These are phyloP conservation scores for Apophysomyces elegans DNA, from an alignment of 371 early-diverging fungal genomes.

Conservation along the genomic window DNA sequence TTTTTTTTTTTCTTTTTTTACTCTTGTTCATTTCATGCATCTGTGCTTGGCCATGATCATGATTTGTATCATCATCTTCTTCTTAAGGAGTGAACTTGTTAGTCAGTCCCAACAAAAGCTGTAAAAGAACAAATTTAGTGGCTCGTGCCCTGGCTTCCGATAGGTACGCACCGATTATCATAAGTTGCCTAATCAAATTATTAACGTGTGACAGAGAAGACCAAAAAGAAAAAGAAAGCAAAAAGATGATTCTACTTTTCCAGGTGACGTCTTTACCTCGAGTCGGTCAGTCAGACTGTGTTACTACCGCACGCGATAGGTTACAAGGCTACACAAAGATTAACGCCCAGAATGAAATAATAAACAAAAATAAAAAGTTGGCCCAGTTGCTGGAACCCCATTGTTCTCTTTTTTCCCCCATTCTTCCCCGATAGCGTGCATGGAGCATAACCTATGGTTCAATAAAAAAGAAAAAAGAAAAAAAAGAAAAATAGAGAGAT, in stretches of 20 bases:
- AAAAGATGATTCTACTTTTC: slow-evolving; percentile 13
- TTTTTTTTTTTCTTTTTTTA: no score
- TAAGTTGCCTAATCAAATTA: slow-evolving; percentile 19
- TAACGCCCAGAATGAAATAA: slow-evolving; percentile 6
- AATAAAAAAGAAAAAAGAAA: neutral
- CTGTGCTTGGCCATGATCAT: no score
- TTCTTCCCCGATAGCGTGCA: neutral
- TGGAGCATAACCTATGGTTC: neutral
- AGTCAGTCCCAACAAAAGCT: neutral
- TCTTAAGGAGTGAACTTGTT: neutral
- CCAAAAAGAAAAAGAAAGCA: neutral
- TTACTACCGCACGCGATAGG: slow-evolving; percentile 9
- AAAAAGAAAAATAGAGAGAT: neutral
- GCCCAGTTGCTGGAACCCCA: slow-evolving; percentile 13
- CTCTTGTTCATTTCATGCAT: no score
- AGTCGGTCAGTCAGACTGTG: slow-evolving; percentile 8
- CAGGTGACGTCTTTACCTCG: slow-evolving; percentile 18
- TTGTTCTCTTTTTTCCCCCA: neutral
- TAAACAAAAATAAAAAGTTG: slow-evolving; percentile 7
- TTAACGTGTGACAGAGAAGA: slow-evolving; percentile 4
- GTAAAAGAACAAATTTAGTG: slow-evolving; percentile 15
- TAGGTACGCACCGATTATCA: slow-evolving; percentile 24
- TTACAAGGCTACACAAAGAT: slow-evolving; percentile 5
- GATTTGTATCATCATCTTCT: neutral
- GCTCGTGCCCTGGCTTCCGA: slow-evolving; percentile 32